Evolutionary conservation across 345 rosid species (phyloP), one percentile per base, ranked within the genome.

Genomic region (Crucihimalaya himalaica): DNA sequence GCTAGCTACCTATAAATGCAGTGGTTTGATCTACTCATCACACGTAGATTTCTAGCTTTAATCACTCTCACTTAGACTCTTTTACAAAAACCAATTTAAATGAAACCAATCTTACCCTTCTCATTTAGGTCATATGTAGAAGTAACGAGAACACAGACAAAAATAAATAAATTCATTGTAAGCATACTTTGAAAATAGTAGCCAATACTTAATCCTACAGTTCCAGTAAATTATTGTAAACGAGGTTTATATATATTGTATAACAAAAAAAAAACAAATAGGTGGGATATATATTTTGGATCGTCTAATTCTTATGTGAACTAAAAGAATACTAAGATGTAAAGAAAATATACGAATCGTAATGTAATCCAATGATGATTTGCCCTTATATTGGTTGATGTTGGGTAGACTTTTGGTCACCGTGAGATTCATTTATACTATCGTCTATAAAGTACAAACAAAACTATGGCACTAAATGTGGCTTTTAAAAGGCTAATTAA

Each of bases 361-460:
- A 59, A 43, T 40, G 54, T 37, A 25, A 37, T 66, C 34, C n/a
- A 66, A 42, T 48, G 46, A 58, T 68, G 29, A 51, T 31, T 52
- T 43, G 18, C 42, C 18, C 21, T 21, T 23, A 40, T 23, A 42
- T 68, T 68, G 70, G 74, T 61, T 43, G 79, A 51, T 51, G 40
- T 60, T 68, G 63, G 79, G 69, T 76, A 62, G 45, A 69, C 58
- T 62, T 52, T 46, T 62, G 35, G 51, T 68, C 51, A 75, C 70
- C 70, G 14, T 68, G 47, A 75, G 20, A 60, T 12, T 8, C 4
- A 18, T 75, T 11, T 68, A n/a, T n/a, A n/a, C 8, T 6, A 59
- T n/a, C 63, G 47, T 59, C 32, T 28, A 11, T 59, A 32, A 69
- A 69, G 52, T 68, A 35, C 27, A 74, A 59, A 35, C 27, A 74